Evolutionary conservation across 805 yeast species (phyloP), one percentile per base, ranked within the genome.

Genomic region (Cyberlindnera misumaiensis): DNA sequence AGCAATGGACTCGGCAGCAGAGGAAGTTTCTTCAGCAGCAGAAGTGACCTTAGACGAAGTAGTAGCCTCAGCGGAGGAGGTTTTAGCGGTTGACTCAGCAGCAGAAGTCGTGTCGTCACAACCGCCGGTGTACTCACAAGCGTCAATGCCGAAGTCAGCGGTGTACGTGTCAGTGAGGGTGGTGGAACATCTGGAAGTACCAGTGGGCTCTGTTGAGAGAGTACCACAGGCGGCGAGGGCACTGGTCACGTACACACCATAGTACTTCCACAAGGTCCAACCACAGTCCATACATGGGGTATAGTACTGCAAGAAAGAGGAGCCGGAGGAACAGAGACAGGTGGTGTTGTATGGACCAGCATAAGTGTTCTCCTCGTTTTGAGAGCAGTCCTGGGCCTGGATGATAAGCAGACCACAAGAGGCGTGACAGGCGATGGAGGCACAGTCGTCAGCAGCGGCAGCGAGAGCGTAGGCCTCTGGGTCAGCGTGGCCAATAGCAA

Each of bases 61-160:
- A 13, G 48, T 29, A 29, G 46, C 20, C 22, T 41, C 11, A n/a
- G 17, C 29, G 22, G 25, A n/a, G 2, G 41, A 13, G 15, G 39
- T 40, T 11, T 49, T 29, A 10, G 54, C 7, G 20, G 49, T 26
- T 10, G 30, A 2, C n/a, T 11, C 30, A 29, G 55, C 46, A 13
- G 39, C 13, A 11, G 46, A 17, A 55, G 43, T 37, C 52, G 26
- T 65, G 63, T 10, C 60, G 63, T 11, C 53, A 56, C 42, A 55
- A 62, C n/a, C 47, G 66, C 30, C 56, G 47, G 29, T 58, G 65
- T 48, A 68, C 59, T 53, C 63, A 62, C 57, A 49, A 63, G 30
- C 43, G 45, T 38, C 28, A 20, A 36, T 34, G 25, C 15, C 25
- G 18, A 15, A 25, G 26, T 38, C 42, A 18, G 39, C 13, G 26